A percentile compares a stretch with the other conserved stretches of the same genome.
phyloP scores from a whole-genome alignment of 805 yeast genomes.

The Aciculoconidium aculeatum region DNA sequence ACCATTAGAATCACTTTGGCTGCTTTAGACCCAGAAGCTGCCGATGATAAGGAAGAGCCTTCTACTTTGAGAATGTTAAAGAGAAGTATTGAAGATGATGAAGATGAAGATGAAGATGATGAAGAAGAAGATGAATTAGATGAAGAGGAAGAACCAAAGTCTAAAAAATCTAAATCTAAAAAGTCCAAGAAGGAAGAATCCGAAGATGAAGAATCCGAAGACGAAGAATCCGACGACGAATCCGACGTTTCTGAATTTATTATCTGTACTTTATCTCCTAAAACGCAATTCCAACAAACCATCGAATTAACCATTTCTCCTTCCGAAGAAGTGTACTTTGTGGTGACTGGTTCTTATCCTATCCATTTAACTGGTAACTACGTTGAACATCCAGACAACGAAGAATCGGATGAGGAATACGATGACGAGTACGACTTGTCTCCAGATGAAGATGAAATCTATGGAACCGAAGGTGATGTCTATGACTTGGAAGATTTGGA shows the following conservation, averaged over 20 bases:
- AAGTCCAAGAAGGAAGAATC: constrained; percentile 37
- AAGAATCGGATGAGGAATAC: constrained; percentile 45
- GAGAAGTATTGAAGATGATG: constrained; percentile 44
- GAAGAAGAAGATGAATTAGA: constrained; percentile 42
- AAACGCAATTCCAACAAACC: constrained; percentile 79
- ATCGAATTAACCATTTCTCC: constrained; percentile 86
- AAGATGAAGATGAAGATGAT: constrained; percentile 39
- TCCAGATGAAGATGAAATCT: constrained; percentile 69
- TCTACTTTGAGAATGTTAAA: constrained; percentile 86
- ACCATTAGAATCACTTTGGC: constrained; percentile 92
- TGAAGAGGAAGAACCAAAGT: constrained; percentile 32
- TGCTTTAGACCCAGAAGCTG: constrained; percentile 86
- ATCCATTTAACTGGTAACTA: constrained; percentile 92
- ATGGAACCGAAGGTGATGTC: constrained; percentile 40
- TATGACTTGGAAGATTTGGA: constrained; percentile 59
- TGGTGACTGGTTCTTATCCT: constrained; percentile 93
- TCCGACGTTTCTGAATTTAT: constrained; percentile 80
- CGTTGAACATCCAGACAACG: constrained; percentile 91
- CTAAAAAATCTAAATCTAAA: constrained; percentile 14
- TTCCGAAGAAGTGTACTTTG: constrained; percentile 90
- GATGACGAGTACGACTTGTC: constrained; percentile 63
- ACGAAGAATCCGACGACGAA: constrained; percentile 52
- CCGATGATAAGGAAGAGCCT: constrained; percentile 76
- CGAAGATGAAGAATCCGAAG: constrained; percentile 48
- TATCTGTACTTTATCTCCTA: constrained; percentile 86